phyloP scores from a whole-genome alignment of 139 green algal species.

The Picochlorum costavermella region DNA sequence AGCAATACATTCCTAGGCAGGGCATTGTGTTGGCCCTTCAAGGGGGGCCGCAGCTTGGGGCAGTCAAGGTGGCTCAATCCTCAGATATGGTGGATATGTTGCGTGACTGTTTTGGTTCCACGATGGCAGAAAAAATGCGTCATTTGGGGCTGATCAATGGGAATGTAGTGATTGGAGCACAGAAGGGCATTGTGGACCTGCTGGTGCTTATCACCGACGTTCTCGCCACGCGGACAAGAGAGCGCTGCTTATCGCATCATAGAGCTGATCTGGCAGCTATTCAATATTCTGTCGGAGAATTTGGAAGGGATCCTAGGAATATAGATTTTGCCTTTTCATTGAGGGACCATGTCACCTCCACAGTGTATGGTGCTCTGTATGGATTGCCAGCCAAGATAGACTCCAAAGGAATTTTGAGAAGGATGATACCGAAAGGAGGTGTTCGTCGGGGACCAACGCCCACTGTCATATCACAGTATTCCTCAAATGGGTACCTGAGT shows the following conservation, averaged over 20 bases:
- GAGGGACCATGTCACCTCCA: neutral
- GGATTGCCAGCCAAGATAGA: constrained; percentile 9
- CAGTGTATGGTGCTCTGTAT: constrained; percentile 7
- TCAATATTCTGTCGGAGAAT: constrained; percentile 2
- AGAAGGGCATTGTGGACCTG: neutral
- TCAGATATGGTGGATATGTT: neutral
- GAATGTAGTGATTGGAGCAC: constrained; percentile 2
- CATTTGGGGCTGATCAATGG: neutral
- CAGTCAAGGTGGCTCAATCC: neutral
- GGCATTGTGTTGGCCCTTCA: neutral
- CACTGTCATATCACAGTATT: constrained; percentile 10
- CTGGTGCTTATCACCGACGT: constrained; percentile 4
- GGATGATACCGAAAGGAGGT: neutral
- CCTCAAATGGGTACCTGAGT: neutral
- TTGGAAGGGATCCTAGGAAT: constrained; percentile 1
- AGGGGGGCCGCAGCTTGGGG: constrained; percentile 9
- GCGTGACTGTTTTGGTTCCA: constrained; percentile 3
- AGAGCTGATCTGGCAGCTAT: constrained; percentile 3
- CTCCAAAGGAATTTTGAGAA: neutral
- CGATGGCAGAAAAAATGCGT: neutral
- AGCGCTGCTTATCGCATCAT: neutral
- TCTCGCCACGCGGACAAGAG: constrained; percentile 1
- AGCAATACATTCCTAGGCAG: neutral
- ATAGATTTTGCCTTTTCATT: constrained; percentile 9
- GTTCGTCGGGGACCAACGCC: neutral